phyloP scores from a whole-genome alignment of 805 yeast genomes.

The Myxozyma udenii region DNA sequence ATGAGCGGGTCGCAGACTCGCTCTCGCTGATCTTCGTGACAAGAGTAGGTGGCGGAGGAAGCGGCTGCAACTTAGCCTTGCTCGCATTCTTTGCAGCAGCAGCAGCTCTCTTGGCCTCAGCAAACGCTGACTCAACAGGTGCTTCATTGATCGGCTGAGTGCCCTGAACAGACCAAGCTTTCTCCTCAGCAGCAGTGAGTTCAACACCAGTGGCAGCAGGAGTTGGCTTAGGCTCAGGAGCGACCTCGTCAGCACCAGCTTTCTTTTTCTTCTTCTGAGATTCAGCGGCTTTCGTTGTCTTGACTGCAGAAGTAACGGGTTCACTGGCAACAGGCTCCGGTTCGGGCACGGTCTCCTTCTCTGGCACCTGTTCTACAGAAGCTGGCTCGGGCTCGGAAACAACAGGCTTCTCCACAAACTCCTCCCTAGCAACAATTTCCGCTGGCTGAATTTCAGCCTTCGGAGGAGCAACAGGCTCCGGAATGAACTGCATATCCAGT shows the following conservation, averaged over 20 bases:
- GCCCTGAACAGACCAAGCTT: neutral
- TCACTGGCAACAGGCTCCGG: slow-evolving; percentile 1
- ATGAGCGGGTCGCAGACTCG: neutral
- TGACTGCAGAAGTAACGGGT: neutral
- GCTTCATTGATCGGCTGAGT: too few relatives aligned
- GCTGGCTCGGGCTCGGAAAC: slow-evolving; percentile 1
- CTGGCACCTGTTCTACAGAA: neutral
- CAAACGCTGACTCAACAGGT: neutral
- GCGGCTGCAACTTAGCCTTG: slow-evolving; percentile 23
- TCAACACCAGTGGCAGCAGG: neutral
- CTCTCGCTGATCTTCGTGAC: slow-evolving; percentile 9
- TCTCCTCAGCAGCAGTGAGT: neutral
- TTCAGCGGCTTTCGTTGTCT: neutral
- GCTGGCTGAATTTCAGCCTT: neutral
- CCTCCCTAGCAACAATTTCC: slow-evolving; percentile 1
- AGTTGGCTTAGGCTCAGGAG: neutral
- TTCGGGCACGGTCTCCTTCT: neutral
- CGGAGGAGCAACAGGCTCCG: neutral
- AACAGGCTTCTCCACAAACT: neutral
- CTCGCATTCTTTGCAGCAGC: neutral
- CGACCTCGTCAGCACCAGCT: slow-evolving; percentile 1
- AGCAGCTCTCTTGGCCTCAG: neutral
- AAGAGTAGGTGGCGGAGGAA: slow-evolving; percentile 20
- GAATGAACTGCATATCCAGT: neutral
- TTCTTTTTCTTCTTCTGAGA: neutral